phyloP scores from a whole-genome alignment of 2,329 filamentous ascomycete species.

The Monosporascus sp. region DNA sequence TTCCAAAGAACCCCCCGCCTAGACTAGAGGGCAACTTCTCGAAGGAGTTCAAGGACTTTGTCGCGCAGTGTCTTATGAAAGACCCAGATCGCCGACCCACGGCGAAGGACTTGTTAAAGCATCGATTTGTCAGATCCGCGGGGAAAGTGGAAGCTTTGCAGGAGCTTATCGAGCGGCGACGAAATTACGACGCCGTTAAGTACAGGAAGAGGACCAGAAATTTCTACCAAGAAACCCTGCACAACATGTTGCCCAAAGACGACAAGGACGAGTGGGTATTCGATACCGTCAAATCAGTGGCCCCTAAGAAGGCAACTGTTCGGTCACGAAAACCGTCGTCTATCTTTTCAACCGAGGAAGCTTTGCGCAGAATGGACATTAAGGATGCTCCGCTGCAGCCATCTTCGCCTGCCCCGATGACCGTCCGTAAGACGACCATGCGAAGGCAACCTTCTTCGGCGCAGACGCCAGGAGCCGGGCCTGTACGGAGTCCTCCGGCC shows the following conservation, averaged over 20 bases:
- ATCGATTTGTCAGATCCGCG: constrained; percentile 81
- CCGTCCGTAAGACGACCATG: constrained; percentile 56
- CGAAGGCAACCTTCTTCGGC: constrained; percentile 41
- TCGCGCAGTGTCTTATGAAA: constrained; percentile 85
- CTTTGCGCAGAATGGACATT: constrained; percentile 54
- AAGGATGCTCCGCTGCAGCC: constrained; percentile 56
- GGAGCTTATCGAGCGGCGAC: constrained; percentile 77
- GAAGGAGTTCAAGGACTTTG: constrained; percentile 89
- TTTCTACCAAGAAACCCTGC: constrained; percentile 90
- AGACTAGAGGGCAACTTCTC: constrained; percentile 81
- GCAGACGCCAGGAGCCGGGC: constrained; percentile 31
- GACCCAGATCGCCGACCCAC: constrained; percentile 79
- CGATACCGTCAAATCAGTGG: constrained; percentile 79
- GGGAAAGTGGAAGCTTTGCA: constrained; percentile 85
- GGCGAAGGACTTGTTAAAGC: constrained; percentile 80
- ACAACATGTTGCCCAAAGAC: constrained; percentile 59
- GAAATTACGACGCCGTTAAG: constrained; percentile 73
- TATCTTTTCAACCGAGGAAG: constrained; percentile 53
- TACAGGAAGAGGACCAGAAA: constrained; percentile 65
- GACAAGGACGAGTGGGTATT: constrained; percentile 91
- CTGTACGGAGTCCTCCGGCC: constrained; percentile 31
- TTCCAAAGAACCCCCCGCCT: constrained; percentile 82
- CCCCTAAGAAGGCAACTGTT: constrained; percentile 48
- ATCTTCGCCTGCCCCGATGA: constrained; percentile 46
- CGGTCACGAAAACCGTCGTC: constrained; percentile 52